These are phyloP conservation scores for Aspergillus saccharolyticus DNA, from an alignment of 495 filamentous ascomycete species.

Conservation along the genomic window DNA sequence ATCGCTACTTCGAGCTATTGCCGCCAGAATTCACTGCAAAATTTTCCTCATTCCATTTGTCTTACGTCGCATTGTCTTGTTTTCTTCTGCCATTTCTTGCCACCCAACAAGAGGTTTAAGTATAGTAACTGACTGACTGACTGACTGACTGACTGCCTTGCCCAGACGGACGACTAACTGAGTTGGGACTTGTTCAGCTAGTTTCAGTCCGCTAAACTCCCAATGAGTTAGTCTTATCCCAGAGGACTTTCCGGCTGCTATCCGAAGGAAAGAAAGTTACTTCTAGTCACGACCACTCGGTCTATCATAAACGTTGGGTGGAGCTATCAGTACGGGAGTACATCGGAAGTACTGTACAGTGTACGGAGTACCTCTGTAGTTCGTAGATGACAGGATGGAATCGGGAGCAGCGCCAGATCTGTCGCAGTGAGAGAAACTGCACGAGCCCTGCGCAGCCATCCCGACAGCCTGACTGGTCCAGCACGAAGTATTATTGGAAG, in stretches of 20 bases:
- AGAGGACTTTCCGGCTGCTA: neutral
- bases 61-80: neutral
- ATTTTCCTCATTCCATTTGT: neutral
- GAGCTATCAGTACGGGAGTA: neutral
- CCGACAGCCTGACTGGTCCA: neutral
- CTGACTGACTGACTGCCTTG: too few relatives aligned
- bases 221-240: neutral
- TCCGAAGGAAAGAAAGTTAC: neutral
- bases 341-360: neutral
- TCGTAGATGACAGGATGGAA: too few relatives aligned
- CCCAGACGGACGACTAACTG: neutral
- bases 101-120: neutral
- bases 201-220: too few relatives aligned
- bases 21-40: neutral
- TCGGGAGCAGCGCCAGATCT: neutral
- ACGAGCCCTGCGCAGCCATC: neutral
- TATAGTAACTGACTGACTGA: neutral
- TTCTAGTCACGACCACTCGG: neutral
- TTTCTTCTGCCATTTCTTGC: neutral
- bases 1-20: neutral
- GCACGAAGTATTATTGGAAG: slow-evolving; percentile 1
- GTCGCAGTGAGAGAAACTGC: neutral
- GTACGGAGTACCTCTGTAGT: too few relatives aligned
- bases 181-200: neutral
- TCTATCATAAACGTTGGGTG: neutral